A percentile compares a stretch with the other conserved stretches of the same genome.
Conservation (phyloP, 2,329 filamentous ascomycete genomes). For the Scedosporium aurantiacum region DNA sequence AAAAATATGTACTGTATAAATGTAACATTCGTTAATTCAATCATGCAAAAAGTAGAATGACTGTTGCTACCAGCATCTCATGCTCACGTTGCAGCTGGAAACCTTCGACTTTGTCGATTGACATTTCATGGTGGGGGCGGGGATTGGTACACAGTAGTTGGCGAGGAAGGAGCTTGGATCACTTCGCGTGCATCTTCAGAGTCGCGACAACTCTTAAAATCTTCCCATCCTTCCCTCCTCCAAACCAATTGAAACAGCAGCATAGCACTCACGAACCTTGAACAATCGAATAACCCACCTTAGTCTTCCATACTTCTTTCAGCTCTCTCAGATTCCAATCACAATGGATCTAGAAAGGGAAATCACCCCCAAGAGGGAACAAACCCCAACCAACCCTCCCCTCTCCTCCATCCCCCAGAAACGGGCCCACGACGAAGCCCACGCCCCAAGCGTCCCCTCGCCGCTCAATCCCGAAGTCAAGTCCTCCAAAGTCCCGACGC, state of each 20-base stretch:
- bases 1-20: too few relatives aligned
- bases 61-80: background rate
- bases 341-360: constrained; percentile 4
- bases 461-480: constrained; percentile 60
- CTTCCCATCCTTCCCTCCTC: background rate
- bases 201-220: background rate
- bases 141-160: background rate
- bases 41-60: too few relatives aligned
- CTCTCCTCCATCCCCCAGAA: constrained; percentile 49
- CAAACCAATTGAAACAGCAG: background rate
- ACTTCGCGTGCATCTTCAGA: background rate
- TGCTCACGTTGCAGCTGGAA: background rate
- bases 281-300: background rate
- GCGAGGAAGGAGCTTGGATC: background rate
- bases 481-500: constrained; percentile 23
- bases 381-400: constrained; percentile 12
- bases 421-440: constrained; percentile 55
- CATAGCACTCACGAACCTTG: background rate
- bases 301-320: background rate
- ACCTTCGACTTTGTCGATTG: background rate
- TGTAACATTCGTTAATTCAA: too few relatives aligned
- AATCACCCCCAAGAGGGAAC: constrained; percentile 7
- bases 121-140: background rate
- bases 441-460: constrained; percentile 60
- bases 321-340: background rate